A percentile compares a stretch with the other conserved stretches of the same genome.
Conservation (phyloP, 2,329 filamentous ascomycete genomes). For the Pseudocercospora pini-densiflorae region DNA sequence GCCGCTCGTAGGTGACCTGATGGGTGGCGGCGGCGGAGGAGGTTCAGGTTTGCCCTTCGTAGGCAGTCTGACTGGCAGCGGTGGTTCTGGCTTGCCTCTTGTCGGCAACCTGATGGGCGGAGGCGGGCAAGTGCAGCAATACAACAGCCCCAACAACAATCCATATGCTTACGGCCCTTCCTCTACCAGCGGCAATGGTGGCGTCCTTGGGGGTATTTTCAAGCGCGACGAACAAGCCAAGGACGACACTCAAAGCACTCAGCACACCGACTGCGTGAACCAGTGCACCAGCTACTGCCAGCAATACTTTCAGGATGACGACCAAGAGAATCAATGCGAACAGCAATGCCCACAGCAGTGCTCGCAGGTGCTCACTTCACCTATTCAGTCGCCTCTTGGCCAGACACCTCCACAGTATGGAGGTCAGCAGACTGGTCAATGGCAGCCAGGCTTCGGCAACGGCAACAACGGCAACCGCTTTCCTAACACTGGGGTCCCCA, state of each 20-base stretch:
- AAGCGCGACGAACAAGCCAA: not conserved
- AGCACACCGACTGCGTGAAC: not conserved
- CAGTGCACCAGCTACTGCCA: not conserved
- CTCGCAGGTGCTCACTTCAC: not conserved
- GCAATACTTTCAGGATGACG: not conserved
- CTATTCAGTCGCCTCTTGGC: not conserved
- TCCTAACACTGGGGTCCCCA: not conserved
- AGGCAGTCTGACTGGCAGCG: not conserved
- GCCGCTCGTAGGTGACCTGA: not conserved
- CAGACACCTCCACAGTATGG: not conserved
- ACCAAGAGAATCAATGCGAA: not conserved
- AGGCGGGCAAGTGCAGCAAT: not conserved
- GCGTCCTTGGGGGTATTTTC: not conserved
- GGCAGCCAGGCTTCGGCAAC: not conserved
- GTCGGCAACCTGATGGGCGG: not conserved
- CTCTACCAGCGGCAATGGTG: not conserved
- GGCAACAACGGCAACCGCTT: not conserved
- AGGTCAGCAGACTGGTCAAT: not conserved
- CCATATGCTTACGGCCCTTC: not conserved
- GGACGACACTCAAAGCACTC: not conserved
- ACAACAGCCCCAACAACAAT: not conserved
- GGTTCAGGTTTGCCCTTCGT: not conserved
- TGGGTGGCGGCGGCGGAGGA: not conserved
- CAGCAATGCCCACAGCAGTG: slow-evolving; percentile 4
- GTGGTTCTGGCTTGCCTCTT: not conserved